Percentiles rank a stretch among this genome's conserved stretches.
These are phyloP conservation scores for Citrus sinensis DNA, from an alignment of 345 rosid genomes.

Conservation along the genomic window DVS_A1.0 CM039168.1:23669501-23670000, in stretches of 20 bases:
- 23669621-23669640: neutral
- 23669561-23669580: conserved; percentile 12
- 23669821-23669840: neutral
- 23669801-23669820: conserved; percentile 6
- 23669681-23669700: conserved; percentile 5
- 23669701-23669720: neutral
- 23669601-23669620: neutral
- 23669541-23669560: conserved; percentile 16
- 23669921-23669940: conserved; percentile 12
- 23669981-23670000: conserved; percentile 67
- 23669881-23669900: neutral
- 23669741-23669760: conserved; percentile 7
- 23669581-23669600: neutral
- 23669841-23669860: neutral
- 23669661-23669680: neutral
- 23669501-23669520: conserved; percentile 33
- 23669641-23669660: neutral
- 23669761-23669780: neutral
- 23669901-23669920: conserved; percentile 5
- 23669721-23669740: conserved; percentile 8
- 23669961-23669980: conserved; percentile 8
- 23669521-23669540: conserved; percentile 12
- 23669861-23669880: conserved; percentile 3
- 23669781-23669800: neutral
- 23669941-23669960: neutral